A percentile compares a stretch with the other conserved stretches of the same genome.
Evolutionary conservation across 352 stramenopile genomes (phyloP).

Genomic region (Globisporangium carolinianum): DNA sequence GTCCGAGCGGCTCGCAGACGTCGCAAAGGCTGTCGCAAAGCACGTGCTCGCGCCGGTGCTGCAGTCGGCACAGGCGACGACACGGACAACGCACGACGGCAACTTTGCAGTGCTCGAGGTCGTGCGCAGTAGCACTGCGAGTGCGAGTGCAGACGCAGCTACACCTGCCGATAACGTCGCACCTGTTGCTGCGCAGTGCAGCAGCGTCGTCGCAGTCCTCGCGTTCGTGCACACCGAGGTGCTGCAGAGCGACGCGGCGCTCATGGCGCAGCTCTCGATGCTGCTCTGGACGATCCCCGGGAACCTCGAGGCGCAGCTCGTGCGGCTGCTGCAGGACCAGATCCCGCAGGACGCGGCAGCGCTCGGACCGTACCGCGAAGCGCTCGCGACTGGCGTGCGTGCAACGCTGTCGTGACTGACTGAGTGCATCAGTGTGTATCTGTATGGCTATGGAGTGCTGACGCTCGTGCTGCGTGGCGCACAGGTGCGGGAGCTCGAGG

Average conservation of each 20-base stretch:
- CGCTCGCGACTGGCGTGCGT: slow-evolving; percentile 30
- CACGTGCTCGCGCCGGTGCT: slow-evolving; percentile 53
- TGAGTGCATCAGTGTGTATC: background rate
- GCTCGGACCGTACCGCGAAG: slow-evolving; percentile 43
- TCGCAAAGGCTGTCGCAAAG: slow-evolving; percentile 42
- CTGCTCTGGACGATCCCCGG: slow-evolving; percentile 69
- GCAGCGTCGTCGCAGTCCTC: slow-evolving; percentile 40
- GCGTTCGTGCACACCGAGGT: slow-evolving; percentile 50
- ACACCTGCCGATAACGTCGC: slow-evolving; percentile 2
- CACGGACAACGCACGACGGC: slow-evolving; percentile 21
- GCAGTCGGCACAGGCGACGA: slow-evolving; percentile 9
- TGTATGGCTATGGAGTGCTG: background rate
- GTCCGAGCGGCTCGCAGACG: slow-evolving; percentile 33
- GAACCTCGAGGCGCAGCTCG: slow-evolving; percentile 60
- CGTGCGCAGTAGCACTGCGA: slow-evolving; percentile 6
- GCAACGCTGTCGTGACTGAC: no score
- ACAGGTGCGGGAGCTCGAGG: slow-evolving; percentile 46
- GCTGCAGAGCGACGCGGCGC: slow-evolving; percentile 26
- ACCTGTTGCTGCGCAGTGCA: slow-evolving; percentile 27
- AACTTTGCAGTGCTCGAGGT: slow-evolving; percentile 19
- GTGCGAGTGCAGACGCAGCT: slow-evolving; percentile 7
- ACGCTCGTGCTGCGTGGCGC: background rate
- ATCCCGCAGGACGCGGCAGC: slow-evolving; percentile 55
- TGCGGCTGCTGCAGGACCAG: slow-evolving; percentile 53
- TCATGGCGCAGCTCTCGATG: slow-evolving; percentile 47